Evolutionary conservation across 2,329 filamentous ascomycete species (phyloP), one percentile per base, ranked within the genome.

Genomic region (Parastagonospora avenae): DNA sequence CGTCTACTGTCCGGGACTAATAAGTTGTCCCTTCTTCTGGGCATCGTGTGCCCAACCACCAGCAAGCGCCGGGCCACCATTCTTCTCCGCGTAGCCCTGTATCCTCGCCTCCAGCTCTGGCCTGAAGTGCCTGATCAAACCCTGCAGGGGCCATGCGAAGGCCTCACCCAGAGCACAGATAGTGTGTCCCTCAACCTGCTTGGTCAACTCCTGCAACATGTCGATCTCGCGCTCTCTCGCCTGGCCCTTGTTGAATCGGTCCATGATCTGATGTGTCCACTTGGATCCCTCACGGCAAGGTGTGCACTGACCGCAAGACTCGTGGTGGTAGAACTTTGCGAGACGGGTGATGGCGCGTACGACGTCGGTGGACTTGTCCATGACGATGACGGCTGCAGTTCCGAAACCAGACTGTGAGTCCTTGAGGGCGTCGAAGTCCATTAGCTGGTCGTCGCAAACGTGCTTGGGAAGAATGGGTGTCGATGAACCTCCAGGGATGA

Each of bases 191-290:
- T 99, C 94, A 55, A 99, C 94, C 80, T 99, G 94, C 84, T 99
- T 99, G 58, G 94, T 99, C 65, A 99, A 80, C 82, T 99, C 94
- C 80, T 97, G 94, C 63, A 99, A 85, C 94, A 99, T 99, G 76
- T 99, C 94, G 74, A 99, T 99, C 79, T 99, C 94, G 55, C 94
- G 85, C 76, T 88, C 86, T 57, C 90, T 87, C 54, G 90, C 94
- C 76, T 91, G 86, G 52, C 94, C 94, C 76, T 90, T 89, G 82
- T 96, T 92, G 67, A 99, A 96, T 50, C 94, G 89, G 77, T 89
- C 82, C 94, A 99, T 97, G 77, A 99, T 97, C 82, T 99, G 92
- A 78, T 96, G 90, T 9, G 93, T 97, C 94, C 94, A 99, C 81
- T 96, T 97, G 82, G 89, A 95, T 62, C 94, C 94, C 80, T 99